Percentiles rank a stretch among this genome's conserved stretches.
phyloP scores from a whole-genome alignment of 805 yeast species.

The Metschnikowia anglica region DNA sequence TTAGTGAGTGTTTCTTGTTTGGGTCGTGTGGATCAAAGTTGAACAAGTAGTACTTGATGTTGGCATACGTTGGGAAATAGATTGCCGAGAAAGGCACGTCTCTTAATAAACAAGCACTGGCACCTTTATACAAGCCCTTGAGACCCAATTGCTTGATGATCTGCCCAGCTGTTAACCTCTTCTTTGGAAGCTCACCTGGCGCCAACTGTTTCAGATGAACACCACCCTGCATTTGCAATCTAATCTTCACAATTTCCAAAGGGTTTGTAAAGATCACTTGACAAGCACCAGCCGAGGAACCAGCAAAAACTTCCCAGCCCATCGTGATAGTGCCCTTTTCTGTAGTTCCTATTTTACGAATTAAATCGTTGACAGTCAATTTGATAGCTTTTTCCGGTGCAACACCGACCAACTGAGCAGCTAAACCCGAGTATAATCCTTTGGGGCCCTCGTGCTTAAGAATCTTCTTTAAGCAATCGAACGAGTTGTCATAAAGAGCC shows the following conservation, averaged over 20 bases:
- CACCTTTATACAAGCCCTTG: conserved; percentile 87
- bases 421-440: conserved; percentile 89
- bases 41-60: conserved; percentile 78
- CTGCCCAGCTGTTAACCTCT: conserved; percentile 56
- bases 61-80: conserved; percentile 96
- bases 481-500: conserved; percentile 70
- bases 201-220: conserved; percentile 26
- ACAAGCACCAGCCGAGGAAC: conserved; percentile 94
- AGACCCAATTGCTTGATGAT: conserved; percentile 80
- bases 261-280: conserved; percentile 97
- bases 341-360: conserved; percentile 66
- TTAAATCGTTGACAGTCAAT: conserved; percentile 87
- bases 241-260: conserved; percentile 89
- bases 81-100: conserved; percentile 97
- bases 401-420: conserved; percentile 93
- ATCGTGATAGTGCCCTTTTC: conserved; percentile 41
- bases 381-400: conserved; percentile 99
- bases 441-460: conserved; percentile 71
- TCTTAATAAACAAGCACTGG: conserved; percentile 83
- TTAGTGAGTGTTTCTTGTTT: conserved; percentile 56
- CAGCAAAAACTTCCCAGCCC: conserved; percentile 78
- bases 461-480: conserved; percentile 84
- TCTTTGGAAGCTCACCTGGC: conserved; percentile 43
- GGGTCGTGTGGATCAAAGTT: conserved; percentile 74
- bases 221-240: conserved; percentile 91